Conservation (phyloP, 768 basidiomycete genomes). For the Dentipellis sp. region DNA sequence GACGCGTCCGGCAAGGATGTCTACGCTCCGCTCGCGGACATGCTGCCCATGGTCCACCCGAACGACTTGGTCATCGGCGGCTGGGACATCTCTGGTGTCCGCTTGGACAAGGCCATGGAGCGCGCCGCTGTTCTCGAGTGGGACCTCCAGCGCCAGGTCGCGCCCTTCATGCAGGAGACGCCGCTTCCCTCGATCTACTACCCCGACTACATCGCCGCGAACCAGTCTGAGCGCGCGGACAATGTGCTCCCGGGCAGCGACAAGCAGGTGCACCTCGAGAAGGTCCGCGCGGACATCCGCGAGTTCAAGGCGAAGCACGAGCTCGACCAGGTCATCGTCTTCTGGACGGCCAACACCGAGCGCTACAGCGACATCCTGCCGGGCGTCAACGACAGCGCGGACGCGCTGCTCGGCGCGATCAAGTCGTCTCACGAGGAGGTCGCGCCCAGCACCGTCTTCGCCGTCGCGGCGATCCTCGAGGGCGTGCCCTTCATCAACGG, state of each 20-base stretch:
- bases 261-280: conserved; percentile 88
- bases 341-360: conserved; percentile 99
- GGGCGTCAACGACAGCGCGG: conserved; percentile 92
- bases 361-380: conserved; percentile 92
- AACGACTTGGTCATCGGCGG: conserved; percentile 96
- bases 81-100: conserved; percentile 89
- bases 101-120: conserved; percentile 88
- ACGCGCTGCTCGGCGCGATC: conserved; percentile 77
- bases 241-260: conserved; percentile 80
- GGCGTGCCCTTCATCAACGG: conserved; percentile 94
- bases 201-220: conserved; percentile 95
- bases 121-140: conserved; percentile 92
- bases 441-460: conserved; percentile 94
- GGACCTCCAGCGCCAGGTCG: conserved; percentile 93
- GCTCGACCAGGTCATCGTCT: conserved; percentile 85
- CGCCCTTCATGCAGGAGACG: conserved; percentile 69
- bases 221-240: conserved; percentile 94
- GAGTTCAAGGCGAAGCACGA: conserved; percentile 78
- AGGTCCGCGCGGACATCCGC: conserved; percentile 89
- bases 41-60: conserved; percentile 96
- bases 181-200: conserved; percentile 96
- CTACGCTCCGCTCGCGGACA: conserved; percentile 84
- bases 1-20: conserved; percentile 83
- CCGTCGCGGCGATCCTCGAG: conserved; percentile 92
- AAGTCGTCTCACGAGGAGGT: conserved; percentile 82